Conservation (phyloP, 805 yeast species). For the Yamadazyma sp. region DNA sequence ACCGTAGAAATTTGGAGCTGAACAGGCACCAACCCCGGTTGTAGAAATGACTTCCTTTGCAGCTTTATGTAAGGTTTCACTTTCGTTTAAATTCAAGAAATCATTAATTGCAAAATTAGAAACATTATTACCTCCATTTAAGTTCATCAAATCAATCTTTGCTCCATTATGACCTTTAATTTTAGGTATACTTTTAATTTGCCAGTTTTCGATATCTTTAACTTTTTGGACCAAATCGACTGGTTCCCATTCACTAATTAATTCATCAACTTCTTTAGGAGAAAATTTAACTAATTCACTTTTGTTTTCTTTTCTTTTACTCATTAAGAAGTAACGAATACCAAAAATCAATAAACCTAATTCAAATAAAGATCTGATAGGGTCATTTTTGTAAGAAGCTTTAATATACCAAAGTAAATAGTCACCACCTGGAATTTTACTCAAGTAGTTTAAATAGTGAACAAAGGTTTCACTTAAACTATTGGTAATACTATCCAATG, state of each 20-base stretch:
- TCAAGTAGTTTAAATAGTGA: conserved; percentile 33
- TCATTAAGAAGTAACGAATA: conserved; percentile 74
- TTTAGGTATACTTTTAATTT: conserved; percentile 59
- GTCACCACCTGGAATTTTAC: conserved; percentile 54
- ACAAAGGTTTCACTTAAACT: conserved; percentile 33
- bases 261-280: conserved; percentile 68
- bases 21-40: conserved; percentile 97
- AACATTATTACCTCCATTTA: conserved; percentile 29
- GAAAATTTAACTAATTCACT: conserved; percentile 63
- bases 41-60: conserved; percentile 58
- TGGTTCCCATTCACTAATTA: conserved; percentile 90
- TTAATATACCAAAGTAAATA: conserved; percentile 66
- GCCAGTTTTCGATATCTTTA: conserved; percentile 54
- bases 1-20: conserved; percentile 97
- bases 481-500: conserved; percentile 33
- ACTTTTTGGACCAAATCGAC: conserved; percentile 69
- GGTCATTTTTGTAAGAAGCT: conserved; percentile 90
- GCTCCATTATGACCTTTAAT: conserved; percentile 54
- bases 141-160: conserved; percentile 23
- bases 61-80: conserved; percentile 43
- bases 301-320: conserved; percentile 73
- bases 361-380: conserved; percentile 84
- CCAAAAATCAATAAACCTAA: conserved; percentile 75
- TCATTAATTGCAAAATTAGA: conserved; percentile 72
- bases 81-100: conserved; percentile 59